Percentiles rank a stretch among this genome's conserved stretches.
phyloP scores from a whole-genome alignment of 2,329 filamentous ascomycete genomes.

The Sporothrix phasma region DNA sequence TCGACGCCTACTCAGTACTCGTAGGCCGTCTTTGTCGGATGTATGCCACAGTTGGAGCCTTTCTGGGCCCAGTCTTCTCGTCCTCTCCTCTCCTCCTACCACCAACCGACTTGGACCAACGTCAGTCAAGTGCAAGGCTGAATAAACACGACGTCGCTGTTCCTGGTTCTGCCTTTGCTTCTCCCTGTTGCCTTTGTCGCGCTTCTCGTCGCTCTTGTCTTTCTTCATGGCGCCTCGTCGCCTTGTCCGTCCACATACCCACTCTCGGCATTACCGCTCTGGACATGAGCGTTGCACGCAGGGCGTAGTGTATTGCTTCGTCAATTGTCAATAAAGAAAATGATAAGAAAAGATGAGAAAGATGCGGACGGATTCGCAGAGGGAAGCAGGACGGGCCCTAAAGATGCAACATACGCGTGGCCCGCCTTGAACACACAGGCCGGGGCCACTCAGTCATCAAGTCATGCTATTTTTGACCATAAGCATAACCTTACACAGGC shows the following conservation, averaged over 20 bases:
- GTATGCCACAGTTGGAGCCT: too few relatives aligned
- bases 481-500: not conserved
- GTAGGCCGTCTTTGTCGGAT: too few relatives aligned
- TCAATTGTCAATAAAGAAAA: not conserved
- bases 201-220: not conserved
- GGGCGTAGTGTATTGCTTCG: too few relatives aligned
- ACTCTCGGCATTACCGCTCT: not conserved
- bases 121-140: too few relatives aligned
- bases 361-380: too few relatives aligned
- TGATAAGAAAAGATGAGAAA: not conserved
- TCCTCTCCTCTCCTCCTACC: too few relatives aligned
- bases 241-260: not conserved
- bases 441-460: not conserved
- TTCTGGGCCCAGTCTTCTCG: too few relatives aligned
- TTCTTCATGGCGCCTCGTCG: not conserved
- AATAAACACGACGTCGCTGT: too few relatives aligned
- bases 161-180: not conserved
- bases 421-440: too few relatives aligned
- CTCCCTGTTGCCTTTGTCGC: not conserved
- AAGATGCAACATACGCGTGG: not conserved
- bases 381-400: too few relatives aligned
- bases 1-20: not conserved
- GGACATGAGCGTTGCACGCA: not conserved
- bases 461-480: not conserved
- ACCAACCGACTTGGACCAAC: too few relatives aligned